Conservation (phyloP, 257 asterid species). For the Solanum medicagineum region DNA sequence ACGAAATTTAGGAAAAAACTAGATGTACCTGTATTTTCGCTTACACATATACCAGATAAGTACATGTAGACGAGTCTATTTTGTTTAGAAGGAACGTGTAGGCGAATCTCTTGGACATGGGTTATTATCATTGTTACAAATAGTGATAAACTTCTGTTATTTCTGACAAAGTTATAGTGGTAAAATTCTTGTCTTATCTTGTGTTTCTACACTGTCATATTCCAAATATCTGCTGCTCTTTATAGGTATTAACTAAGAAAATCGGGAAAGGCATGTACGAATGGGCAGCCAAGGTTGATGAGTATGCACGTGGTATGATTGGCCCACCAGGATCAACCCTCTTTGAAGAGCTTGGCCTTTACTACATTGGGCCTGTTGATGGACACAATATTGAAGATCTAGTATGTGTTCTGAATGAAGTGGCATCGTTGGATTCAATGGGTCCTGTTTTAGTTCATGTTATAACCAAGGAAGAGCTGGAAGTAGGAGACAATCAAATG, state of each 20-base stretch:
- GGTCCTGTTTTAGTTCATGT: constrained; percentile 91
- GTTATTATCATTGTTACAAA: background rate
- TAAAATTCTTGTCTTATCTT: background rate
- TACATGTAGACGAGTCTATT: background rate
- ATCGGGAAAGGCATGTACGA: constrained; percentile 79
- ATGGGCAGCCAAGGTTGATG: constrained; percentile 95
- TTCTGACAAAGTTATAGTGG: background rate
- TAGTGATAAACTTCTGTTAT: background rate
- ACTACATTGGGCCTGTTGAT: constrained; percentile 90
- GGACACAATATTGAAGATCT: constrained; percentile 91
- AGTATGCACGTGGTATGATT: constrained; percentile 86
- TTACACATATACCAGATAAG: background rate
- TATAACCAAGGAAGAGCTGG: constrained; percentile 47
- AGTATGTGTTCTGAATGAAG: constrained; percentile 63
- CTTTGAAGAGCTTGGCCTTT: constrained; percentile 89
- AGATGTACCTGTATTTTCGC: background rate
- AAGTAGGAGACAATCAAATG: constrained; percentile 14
- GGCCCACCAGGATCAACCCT: constrained; percentile 95
- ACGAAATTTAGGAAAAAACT: background rate
- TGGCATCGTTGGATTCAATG: constrained; percentile 76
- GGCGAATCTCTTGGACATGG: background rate
- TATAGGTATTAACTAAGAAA: constrained; percentile 66
- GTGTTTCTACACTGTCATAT: background rate
- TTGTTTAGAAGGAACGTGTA: background rate
- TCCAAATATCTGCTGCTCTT: constrained; percentile 7